Percentiles rank a stretch among this genome's conserved stretches.
Evolutionary conservation across 495 filamentous ascomycete genomes (phyloP).

Genomic region (Parachaetomium inaequale): DNA sequence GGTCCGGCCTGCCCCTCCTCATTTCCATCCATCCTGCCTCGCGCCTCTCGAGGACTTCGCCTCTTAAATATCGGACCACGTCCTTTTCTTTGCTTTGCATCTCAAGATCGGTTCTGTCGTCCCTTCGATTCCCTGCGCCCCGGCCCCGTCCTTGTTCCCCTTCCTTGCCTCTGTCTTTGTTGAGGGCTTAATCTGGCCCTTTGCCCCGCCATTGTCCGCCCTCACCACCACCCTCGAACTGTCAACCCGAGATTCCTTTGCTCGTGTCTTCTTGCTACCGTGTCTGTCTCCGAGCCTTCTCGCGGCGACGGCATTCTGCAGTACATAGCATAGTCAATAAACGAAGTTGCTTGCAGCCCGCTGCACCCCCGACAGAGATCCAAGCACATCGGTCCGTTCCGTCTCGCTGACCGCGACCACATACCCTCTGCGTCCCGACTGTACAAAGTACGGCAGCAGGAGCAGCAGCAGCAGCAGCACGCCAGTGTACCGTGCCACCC

Average conservation of each 20-base stretch:
- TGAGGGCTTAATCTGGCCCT: conserved; percentile 11
- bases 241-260: not conserved
- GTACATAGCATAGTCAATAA: conserved; percentile 56
- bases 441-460: not conserved
- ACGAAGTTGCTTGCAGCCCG: conserved; percentile 39
- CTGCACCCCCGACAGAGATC: conserved; percentile 28
- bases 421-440: conserved; percentile 2
- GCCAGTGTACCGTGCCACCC: not conserved
- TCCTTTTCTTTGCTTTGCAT: not conserved
- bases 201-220: conserved; percentile 14
- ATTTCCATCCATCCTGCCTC: conserved; percentile 5
- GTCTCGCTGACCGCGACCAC: conserved; percentile 26
- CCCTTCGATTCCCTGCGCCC: not conserved
- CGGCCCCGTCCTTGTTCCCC: too few relatives aligned
- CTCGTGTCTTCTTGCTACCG: not conserved
- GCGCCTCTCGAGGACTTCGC: not conserved
- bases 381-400: conserved; percentile 15
- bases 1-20: conserved; percentile 18
- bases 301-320: conserved; percentile 26
- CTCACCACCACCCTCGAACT: not conserved
- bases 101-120: not conserved
- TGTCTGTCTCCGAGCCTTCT: not conserved
- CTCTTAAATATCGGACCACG: not conserved
- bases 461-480: not conserved
- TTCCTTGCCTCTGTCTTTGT: conserved; percentile 7